Evolutionary conservation across 148 eudicot species (phyloP).

Genomic region (Silene uniflora): DNA sequence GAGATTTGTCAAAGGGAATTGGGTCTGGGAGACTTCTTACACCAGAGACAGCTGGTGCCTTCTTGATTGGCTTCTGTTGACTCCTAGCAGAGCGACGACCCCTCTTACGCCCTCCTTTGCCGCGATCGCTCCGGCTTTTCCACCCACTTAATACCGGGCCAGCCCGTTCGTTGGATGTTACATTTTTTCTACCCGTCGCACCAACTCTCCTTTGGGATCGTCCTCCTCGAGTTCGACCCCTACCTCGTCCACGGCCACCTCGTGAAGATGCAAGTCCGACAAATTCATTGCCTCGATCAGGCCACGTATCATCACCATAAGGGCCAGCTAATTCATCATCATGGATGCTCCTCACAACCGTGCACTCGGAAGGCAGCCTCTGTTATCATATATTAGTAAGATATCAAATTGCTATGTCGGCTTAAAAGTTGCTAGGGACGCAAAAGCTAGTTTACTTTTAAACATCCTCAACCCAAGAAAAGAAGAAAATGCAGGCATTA

Average conservation of each 20-base stretch:
- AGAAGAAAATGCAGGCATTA: background rate
- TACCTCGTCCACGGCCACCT: conserved; percentile 42
- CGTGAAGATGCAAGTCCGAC: conserved; percentile 29
- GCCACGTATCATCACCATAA: conserved; percentile 39
- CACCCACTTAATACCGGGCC: conserved; percentile 46
- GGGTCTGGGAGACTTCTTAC: conserved; percentile 22
- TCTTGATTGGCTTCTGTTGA: conserved; percentile 43
- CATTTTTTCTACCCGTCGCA: conserved; percentile 34
- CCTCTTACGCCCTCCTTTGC: conserved; percentile 50
- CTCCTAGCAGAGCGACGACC: conserved; percentile 58
- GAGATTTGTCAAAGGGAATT: conserved; percentile 29
- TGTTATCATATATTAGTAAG: conserved; percentile 19
- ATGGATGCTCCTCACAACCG: conserved; percentile 34
- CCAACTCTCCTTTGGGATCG: conserved; percentile 46
- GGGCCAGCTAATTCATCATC: conserved; percentile 36
- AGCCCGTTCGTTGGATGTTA: conserved; percentile 31
- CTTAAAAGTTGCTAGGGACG: too few relatives aligned
- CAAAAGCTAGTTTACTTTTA: too few relatives aligned
- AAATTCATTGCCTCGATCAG: conserved; percentile 26
- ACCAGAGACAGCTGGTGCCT: conserved; percentile 20
- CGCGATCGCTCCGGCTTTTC: conserved; percentile 51
- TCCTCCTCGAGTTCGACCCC: conserved; percentile 66
- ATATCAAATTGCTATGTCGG: too few relatives aligned
- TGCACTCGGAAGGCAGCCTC: conserved; percentile 47
- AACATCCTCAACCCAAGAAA: too few relatives aligned